Conservation (phyloP, 306 rosid genomes). For the Trifolium pratense region DNA sequence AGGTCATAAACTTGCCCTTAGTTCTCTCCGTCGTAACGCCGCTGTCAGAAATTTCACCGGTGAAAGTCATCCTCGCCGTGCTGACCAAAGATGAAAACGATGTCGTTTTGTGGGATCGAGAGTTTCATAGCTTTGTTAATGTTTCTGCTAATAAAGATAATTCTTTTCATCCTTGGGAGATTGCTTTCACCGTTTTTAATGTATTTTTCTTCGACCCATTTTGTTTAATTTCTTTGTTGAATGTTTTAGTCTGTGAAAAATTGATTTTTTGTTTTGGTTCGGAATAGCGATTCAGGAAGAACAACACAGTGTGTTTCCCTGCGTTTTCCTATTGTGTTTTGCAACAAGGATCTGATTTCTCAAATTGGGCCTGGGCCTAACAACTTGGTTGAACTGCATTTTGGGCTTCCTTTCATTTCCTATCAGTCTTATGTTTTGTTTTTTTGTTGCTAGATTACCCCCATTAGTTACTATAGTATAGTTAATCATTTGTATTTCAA, state of each 20-base stretch:
- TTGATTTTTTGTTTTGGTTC: too few relatives aligned
- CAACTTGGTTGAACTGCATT: too few relatives aligned
- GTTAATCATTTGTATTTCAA: too few relatives aligned
- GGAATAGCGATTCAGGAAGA: too few relatives aligned
- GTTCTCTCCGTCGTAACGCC: slow-evolving; percentile 77
- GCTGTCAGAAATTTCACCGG: slow-evolving; percentile 73
- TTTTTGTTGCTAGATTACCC: too few relatives aligned
- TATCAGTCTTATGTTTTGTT: too few relatives aligned
- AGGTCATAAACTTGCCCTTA: slow-evolving; percentile 76
- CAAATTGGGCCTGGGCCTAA: too few relatives aligned
- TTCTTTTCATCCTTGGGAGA: slow-evolving; percentile 97
- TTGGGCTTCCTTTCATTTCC: too few relatives aligned
- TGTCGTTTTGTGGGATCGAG: slow-evolving; percentile 85
- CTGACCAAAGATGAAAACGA: slow-evolving; percentile 44
- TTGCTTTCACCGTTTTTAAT: slow-evolving; percentile 82
- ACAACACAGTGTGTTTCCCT: too few relatives aligned
- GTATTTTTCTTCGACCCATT: slow-evolving; percentile 46
- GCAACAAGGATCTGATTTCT: too few relatives aligned
- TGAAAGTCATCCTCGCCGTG: slow-evolving; percentile 45
- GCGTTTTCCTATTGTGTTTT: too few relatives aligned
- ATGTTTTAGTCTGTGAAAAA: background rate
- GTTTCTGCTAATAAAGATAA: slow-evolving; percentile 80
- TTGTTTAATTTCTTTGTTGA: background rate
- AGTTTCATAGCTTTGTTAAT: slow-evolving; percentile 69
- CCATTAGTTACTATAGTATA: too few relatives aligned